phyloP scores from a whole-genome alignment of 345 rosid species.

The Acer campestre region DNA sequence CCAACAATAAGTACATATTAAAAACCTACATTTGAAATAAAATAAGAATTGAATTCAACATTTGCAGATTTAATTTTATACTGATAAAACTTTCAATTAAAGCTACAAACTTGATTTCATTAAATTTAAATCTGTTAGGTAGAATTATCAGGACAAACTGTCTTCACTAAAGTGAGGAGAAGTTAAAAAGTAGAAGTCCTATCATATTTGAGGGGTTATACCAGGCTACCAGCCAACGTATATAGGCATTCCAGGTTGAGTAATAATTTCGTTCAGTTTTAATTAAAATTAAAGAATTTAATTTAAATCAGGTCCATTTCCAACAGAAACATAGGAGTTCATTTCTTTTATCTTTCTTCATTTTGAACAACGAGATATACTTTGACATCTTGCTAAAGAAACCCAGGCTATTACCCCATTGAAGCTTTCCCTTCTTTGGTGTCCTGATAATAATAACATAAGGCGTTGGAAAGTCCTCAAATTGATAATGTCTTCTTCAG shows the following conservation, averaged over 20 bases:
- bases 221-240: background rate
- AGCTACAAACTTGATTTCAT: background rate
- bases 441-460: constrained; percentile 60
- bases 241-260: background rate
- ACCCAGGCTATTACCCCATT: constrained; percentile 39
- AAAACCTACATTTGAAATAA: background rate
- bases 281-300: background rate
- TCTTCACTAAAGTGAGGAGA: background rate
- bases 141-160: background rate
- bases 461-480: constrained; percentile 74
- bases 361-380: background rate
- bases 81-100: background rate
- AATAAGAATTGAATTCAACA: background rate
- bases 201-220: constrained; percentile 1
- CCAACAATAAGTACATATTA: background rate
- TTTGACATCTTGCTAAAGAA: background rate
- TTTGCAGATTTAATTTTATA: background rate
- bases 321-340: background rate
- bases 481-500: constrained; percentile 75
- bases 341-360: background rate
- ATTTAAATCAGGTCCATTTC: background rate
- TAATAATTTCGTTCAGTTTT: background rate
- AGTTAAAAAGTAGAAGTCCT: background rate
- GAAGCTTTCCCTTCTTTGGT: constrained; percentile 32
- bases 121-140: background rate